A percentile compares a stretch with the other conserved stretches of the same genome.
These are phyloP conservation scores for Leishmania gerbilli DNA, from an alignment of 208 protist genomes.

Conservation along the genomic window DNA sequence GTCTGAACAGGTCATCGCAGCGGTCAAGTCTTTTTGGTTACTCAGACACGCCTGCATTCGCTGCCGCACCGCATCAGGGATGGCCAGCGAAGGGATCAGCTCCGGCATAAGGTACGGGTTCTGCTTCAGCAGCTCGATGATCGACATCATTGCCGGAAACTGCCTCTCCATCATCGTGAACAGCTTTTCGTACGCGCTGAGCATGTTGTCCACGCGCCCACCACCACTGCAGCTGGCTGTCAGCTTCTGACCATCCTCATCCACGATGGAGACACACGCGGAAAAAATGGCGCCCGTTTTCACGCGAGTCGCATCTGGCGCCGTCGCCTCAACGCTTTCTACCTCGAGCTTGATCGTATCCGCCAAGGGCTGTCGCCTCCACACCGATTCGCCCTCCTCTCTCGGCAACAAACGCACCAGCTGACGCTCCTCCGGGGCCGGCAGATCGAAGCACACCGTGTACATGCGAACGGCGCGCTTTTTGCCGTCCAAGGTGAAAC, in stretches of 20 bases:
- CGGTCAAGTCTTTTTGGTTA: slow-evolving; percentile 17
- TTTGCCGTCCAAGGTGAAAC: slow-evolving; percentile 59
- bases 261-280: slow-evolving; percentile 17
- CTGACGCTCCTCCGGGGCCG: slow-evolving; percentile 34
- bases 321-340: background rate
- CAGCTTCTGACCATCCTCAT: slow-evolving; percentile 18
- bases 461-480: slow-evolving; percentile 65
- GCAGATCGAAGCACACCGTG: slow-evolving; percentile 61
- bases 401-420: slow-evolving; percentile 33
- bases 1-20: background rate
- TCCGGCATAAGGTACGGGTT: slow-evolving; percentile 12
- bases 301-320: slow-evolving; percentile 10
- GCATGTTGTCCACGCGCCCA: slow-evolving; percentile 13
- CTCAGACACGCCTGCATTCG: slow-evolving; percentile 29
- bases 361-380: background rate
- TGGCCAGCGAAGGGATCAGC: slow-evolving; percentile 15
- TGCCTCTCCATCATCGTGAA: background rate
- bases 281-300: slow-evolving; percentile 18
- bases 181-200: slow-evolving; percentile 27
- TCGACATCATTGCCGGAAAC: background rate
- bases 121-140: background rate
- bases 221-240: slow-evolving; percentile 1
- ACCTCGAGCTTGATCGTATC: background rate
- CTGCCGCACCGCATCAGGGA: slow-evolving; percentile 8
- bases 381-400: background rate